Evolutionary conservation across 2,329 filamentous ascomycete species (phyloP), one percentile per base, ranked within the genome.

Genomic region (Aspergillus carbonarius): DNA sequence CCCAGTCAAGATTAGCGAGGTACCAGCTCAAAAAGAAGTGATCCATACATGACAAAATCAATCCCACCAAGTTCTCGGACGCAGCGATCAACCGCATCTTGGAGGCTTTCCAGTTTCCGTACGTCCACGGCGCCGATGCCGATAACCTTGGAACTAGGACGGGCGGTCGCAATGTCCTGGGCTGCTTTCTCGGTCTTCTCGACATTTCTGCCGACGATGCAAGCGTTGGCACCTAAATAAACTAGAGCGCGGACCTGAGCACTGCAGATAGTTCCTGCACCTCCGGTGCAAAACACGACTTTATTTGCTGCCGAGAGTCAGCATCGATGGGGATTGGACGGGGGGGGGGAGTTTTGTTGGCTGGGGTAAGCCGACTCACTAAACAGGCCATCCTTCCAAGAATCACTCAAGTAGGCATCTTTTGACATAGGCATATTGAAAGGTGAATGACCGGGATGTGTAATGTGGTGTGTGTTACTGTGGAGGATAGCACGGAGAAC

Each of bases 231-330:
- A 54, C 95, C 95, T 7, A 99, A 86, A 62, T 93, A 85, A 23
- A 99, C 92, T 60, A 99, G 81, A 4, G 95, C 95, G 64, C 92
- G 86, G 32, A 96, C 95, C 79, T 98, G 95, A 56, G 91, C 92
- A 68, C 90, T 95, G 80, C 95, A 97, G 71, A 99, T 98, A 25
- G 90, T 89, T 56, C 95, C 93, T 5, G 92, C 92, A 54, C 95
- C 95, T 59, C 95, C 95, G 3, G 95, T 99, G 70, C 96, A 96
- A 77, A 98, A 96, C 66, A 93, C 85, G 46, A 98, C 93, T 70
- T 95, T 93, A 72, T 88, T 87, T 63, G 88, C 91, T 96, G 68
- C 8, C 23, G 15, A 27, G 30, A 13, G 55, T 62, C 57, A 65
- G 62, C 53, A 30, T 30, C 30, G 27, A 30, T 50, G 13, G 37